Evolutionary conservation across 768 basidiomycete species (phyloP).

Genomic region (Suillus bovinus): DNA sequence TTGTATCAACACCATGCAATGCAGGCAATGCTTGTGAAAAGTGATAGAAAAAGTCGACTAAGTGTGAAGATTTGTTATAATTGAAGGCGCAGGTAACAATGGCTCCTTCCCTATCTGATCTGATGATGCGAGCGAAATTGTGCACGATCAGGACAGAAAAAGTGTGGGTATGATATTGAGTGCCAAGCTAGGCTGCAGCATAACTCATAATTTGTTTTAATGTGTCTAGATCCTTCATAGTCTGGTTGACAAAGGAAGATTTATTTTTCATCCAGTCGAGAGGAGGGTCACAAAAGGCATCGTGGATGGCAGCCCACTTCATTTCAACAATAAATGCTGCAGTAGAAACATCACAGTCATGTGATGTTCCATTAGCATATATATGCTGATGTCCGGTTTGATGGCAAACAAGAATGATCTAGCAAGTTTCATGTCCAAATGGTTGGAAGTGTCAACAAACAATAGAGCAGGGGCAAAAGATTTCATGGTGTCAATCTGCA

Average conservation of each 20-base stretch:
- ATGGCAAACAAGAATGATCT: neutral
- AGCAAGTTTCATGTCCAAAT: too few species aligned
- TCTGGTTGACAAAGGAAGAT: neutral
- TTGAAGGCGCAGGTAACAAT: slow-evolving; percentile 20
- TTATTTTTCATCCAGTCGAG: neutral
- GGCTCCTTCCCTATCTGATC: slow-evolving; percentile 17
- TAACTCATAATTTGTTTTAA: slow-evolving; percentile 20
- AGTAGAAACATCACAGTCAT: neutral
- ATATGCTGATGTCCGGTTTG: neutral
- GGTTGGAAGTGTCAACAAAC: too few species aligned
- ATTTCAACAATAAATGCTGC: neutral
- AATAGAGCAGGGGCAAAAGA: too few species aligned
- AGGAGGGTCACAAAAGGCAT: neutral
- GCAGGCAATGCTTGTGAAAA: slow-evolving; percentile 18
- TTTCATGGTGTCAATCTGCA: too few species aligned
- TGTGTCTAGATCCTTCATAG: slow-evolving; percentile 10
- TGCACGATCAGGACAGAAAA: slow-evolving; percentile 17
- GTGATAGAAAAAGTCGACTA: slow-evolving; percentile 25
- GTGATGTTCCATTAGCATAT: neutral
- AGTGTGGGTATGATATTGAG: slow-evolving; percentile 19
- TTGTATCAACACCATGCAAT: slow-evolving; percentile 25
- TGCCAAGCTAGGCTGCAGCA: slow-evolving; percentile 18
- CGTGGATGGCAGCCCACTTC: neutral
- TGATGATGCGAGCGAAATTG: slow-evolving; percentile 10
- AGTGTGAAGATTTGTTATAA: slow-evolving; percentile 16